Evolutionary conservation across 495 filamentous ascomycete genomes (phyloP).

Genomic region (Stereocaulon alpinum): DNA sequence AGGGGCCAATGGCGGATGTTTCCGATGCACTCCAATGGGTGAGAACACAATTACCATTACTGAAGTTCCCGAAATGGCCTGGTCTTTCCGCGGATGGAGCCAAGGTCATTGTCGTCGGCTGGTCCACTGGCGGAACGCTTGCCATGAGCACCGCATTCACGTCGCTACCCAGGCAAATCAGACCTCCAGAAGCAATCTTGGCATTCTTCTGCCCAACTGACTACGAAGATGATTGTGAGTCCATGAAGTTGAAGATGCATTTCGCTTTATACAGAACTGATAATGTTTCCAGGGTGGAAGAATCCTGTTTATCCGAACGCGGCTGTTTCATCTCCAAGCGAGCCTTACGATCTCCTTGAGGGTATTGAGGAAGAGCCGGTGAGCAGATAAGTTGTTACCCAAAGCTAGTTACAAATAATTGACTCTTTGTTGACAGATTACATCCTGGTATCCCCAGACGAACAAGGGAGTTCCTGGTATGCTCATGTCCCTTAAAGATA

Average conservation of each 20-base stretch:
- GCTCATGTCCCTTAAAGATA: conserved; percentile 28
- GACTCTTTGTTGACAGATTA: not conserved
- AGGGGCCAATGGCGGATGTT: conserved; percentile 29
- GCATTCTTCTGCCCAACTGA: conserved; percentile 41
- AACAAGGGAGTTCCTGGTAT: conserved; percentile 14
- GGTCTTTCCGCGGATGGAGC: conserved; percentile 29
- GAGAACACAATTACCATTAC: conserved; percentile 30
- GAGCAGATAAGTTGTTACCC: not conserved
- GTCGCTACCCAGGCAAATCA: conserved; percentile 20
- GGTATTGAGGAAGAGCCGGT: not conserved
- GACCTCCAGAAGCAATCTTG: conserved; percentile 40
- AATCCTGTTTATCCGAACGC: not conserved
- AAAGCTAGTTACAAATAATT: not conserved
- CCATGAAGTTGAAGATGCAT: not conserved
- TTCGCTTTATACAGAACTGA: not conserved
- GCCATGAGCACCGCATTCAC: conserved; percentile 42
- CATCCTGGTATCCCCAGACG: not conserved
- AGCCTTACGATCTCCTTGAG: not conserved
- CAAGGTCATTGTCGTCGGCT: conserved; percentile 37
- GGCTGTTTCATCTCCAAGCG: not conserved
- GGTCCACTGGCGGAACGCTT: conserved; percentile 44
- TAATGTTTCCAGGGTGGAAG: not conserved
- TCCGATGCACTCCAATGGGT: conserved; percentile 30
- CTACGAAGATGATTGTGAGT: conserved; percentile 7
- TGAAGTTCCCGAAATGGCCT: conserved; percentile 15